Conservation (phyloP, 257 asterid genomes). For the Solanum medicagineum region DNA sequence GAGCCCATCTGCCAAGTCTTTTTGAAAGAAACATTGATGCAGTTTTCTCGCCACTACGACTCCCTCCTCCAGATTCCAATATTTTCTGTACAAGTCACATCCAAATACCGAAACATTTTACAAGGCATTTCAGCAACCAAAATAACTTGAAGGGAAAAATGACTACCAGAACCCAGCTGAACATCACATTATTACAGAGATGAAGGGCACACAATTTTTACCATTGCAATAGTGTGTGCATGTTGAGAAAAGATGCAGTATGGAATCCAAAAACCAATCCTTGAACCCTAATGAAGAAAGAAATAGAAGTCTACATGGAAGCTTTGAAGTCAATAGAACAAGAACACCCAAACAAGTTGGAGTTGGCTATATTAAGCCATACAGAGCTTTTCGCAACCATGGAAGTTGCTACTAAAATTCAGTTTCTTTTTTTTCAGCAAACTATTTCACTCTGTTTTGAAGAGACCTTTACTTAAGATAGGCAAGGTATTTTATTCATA, state of each 20-base stretch:
- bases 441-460: background rate
- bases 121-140: background rate
- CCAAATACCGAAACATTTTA: background rate
- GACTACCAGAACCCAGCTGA: background rate
- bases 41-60: conserved; percentile 42
- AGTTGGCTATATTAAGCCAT: background rate
- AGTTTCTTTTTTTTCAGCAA: background rate
- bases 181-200: background rate
- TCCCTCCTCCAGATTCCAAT: conserved; percentile 78
- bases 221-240: background rate
- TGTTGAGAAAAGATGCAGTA: background rate
- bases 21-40: conserved; percentile 68
- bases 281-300: background rate
- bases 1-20: conserved; percentile 44
- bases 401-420: background rate
- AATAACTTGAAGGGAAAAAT: background rate
- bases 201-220: background rate
- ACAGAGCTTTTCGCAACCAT: background rate
- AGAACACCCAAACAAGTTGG: background rate
- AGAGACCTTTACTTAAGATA: background rate
- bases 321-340: background rate
- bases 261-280: background rate
- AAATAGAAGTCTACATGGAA: background rate
- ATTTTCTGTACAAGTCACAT: conserved; percentile 42
- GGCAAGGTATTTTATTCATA: background rate